Conservation (phyloP, 768 basidiomycete genomes). For the Lactarius pseudohatsudake region DNA sequence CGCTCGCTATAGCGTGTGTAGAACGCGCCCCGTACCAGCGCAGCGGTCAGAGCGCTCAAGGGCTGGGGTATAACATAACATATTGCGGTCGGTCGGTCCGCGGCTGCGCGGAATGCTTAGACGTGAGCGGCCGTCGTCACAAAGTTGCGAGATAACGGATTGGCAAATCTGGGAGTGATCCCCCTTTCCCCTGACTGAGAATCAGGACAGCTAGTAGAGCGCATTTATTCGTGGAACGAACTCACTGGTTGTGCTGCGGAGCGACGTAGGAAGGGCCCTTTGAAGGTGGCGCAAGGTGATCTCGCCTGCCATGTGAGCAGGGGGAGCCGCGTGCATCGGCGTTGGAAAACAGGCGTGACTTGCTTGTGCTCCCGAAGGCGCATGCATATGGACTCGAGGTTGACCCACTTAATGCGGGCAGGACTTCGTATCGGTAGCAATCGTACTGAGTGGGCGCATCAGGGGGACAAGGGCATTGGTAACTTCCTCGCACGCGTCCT, state of each 20-base stretch:
- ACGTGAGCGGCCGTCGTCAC: not conserved
- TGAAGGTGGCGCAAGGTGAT: not conserved
- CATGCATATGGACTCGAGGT: not conserved
- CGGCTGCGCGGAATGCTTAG: not conserved
- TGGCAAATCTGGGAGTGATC: not conserved
- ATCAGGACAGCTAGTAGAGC: not conserved
- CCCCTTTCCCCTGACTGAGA: not conserved
- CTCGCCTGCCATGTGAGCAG: not conserved
- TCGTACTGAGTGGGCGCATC: conserved; percentile 2
- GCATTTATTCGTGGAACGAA: not conserved
- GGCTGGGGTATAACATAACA: not conserved
- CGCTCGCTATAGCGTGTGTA: not conserved
- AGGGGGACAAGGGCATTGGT: not conserved
- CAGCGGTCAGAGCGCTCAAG: not conserved
- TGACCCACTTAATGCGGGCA: not conserved
- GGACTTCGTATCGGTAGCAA: not conserved
- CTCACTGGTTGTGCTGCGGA: not conserved
- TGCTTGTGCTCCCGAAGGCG: not conserved
- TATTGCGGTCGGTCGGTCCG: conserved; percentile 1
- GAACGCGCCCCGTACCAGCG: not conserved
- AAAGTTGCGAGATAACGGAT: not conserved
- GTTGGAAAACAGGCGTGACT: not conserved
- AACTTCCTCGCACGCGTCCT: not conserved
- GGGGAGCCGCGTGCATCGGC: not conserved
- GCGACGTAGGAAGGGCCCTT: not conserved